Evolutionary conservation across 768 basidiomycete genomes (phyloP).

Genomic region (Tricholoma terreum): DNA sequence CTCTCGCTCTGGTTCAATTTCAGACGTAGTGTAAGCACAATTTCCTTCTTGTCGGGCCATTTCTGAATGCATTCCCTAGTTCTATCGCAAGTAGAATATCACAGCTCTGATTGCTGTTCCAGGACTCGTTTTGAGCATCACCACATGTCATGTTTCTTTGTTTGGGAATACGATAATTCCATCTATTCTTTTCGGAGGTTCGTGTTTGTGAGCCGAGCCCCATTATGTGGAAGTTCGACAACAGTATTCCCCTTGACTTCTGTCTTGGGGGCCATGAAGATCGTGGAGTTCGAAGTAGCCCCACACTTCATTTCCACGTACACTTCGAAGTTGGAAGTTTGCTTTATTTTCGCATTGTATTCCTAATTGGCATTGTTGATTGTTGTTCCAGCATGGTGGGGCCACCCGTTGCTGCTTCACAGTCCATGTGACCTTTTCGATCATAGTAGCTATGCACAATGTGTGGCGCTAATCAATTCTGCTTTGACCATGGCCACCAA

Average conservation of each 20-base stretch:
- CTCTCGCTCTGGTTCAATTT: constrained; percentile 96
- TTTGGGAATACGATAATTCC: background rate
- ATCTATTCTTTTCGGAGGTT: background rate
- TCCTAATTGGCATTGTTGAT: background rate
- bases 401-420: background rate
- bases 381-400: background rate
- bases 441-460: constrained; percentile 5
- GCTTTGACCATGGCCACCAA: background rate
- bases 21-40: constrained; percentile 74
- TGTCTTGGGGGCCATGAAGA: background rate
- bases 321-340: background rate
- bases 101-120: background rate
- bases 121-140: background rate
- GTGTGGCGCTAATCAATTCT: constrained; percentile 7
- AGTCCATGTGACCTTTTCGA: background rate
- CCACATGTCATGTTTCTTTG: background rate
- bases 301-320: background rate
- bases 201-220: background rate
- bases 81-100: constrained; percentile 68
- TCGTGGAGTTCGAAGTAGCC: background rate
- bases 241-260: background rate
- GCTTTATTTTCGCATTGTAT: background rate
- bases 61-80: constrained; percentile 41
- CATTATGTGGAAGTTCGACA: background rate
- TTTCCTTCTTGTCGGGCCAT: constrained; percentile 1